Evolutionary conservation across 495 filamentous ascomycete species (phyloP), one percentile per base, ranked within the genome.

Genomic region (Xanthoparmelia taractica): DNA sequence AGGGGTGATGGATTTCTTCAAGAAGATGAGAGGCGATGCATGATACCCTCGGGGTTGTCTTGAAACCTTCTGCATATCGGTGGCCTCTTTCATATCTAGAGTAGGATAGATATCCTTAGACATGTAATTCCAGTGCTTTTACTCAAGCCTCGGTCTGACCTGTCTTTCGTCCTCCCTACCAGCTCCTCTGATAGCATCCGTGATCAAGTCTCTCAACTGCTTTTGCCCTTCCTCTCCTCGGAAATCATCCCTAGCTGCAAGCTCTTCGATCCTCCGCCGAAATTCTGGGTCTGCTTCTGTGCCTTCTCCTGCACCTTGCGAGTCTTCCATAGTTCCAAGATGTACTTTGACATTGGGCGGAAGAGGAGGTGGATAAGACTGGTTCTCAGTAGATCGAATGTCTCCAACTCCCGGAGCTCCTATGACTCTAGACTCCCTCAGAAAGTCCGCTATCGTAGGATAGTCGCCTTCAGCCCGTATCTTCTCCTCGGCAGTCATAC

Each of bases 1-100:
- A 6, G 85, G 88, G 18, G 87, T 96, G 20, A 95, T 96, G 88
- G 93, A 97, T 69, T 93, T 94, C 76, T 97, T 89, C 77, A 78
- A 84, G 58, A 78, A 76, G 65, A 82, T 83, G 77, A 75, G 64
- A 50, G 61, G 34, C 27, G 66, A 68, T 31, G 58, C 37, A 65
- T 68, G 57, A 66, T 58, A 64, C 57, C 61, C 61, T 55, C 1
- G 38, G 40, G 20, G 52, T 48, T 29, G 18, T 64, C 50, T 31
- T 33, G 36, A 59, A 20, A 59, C 12, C 29, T 57, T n/a, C 36
- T 55, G 52, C 41, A 64, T 55, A 27, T 43, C 8, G 45, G 25
- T 29, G 40, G n/a, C 18, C 41, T 60, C 11, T 33, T 52, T 29
- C n/a, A 41, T n/a, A 29, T 2, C 17, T 10, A 8, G n/a, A 23